A percentile compares a stretch with the other conserved stretches of the same genome.
Conservation (phyloP, 2,329 filamentous ascomycete species). For the Arachnopeziza araneosa region DNA sequence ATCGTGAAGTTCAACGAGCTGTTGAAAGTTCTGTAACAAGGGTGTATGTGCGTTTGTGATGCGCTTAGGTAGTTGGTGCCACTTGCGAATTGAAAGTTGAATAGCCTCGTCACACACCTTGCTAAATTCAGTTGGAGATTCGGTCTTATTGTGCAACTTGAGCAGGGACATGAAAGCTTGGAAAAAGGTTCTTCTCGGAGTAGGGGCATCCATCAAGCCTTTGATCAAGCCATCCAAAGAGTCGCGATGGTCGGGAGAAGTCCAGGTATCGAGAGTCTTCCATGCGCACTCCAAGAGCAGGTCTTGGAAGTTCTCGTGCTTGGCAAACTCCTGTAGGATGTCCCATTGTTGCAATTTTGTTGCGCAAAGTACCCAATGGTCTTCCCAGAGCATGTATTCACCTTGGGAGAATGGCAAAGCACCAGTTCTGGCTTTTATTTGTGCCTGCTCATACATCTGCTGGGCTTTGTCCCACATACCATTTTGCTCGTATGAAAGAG, state of each 20-base stretch:
- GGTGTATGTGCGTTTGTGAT: constrained; percentile 95
- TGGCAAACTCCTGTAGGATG: constrained; percentile 92
- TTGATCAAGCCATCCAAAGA: constrained; percentile 91
- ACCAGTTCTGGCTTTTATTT: constrained; percentile 93
- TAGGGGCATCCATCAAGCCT: constrained; percentile 95
- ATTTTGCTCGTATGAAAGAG: constrained; percentile 95
- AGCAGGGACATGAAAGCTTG: constrained; percentile 96
- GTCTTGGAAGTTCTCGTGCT: constrained; percentile 98
- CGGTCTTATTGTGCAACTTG: constrained; percentile 87
- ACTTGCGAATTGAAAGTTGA: constrained; percentile 93
- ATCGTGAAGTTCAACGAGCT: constrained; percentile 94
- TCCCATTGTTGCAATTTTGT: constrained; percentile 99
- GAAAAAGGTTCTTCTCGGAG: constrained; percentile 91
- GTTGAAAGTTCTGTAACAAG: constrained; percentile 94
- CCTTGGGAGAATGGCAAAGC: constrained; percentile 94
- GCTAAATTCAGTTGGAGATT: constrained; percentile 74
- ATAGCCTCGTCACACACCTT: constrained; percentile 94
- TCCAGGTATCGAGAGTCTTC: constrained; percentile 95
- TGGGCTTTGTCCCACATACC: constrained; percentile 99
- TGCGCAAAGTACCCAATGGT: constrained; percentile 96
- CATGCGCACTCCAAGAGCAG: constrained; percentile 91
- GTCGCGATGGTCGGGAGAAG: constrained; percentile 76
- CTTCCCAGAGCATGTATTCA: constrained; percentile 99
- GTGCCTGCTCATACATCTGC: constrained; percentile 90
- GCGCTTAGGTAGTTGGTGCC: constrained; percentile 92